A percentile compares a stretch with the other conserved stretches of the same genome.
These are phyloP conservation scores for Daldinia childiae DNA, from an alignment of 495 filamentous ascomycete species.

Conservation along the genomic window DNA sequence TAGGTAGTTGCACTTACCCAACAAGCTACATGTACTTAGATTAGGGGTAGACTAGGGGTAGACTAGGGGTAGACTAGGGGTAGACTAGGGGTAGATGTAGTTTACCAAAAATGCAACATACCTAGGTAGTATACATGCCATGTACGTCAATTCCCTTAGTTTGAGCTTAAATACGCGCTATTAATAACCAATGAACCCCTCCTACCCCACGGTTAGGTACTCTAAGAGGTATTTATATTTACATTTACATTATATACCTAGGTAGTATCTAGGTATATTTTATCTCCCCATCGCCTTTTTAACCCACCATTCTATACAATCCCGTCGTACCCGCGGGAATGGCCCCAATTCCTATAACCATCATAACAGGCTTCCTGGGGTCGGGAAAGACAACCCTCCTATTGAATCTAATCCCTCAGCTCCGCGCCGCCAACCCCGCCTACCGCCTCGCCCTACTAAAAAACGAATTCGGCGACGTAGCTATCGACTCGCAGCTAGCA, in stretches of 20 bases:
- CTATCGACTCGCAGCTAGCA: constrained; percentile 90
- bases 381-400: constrained; percentile 95
- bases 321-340: constrained; percentile 42
- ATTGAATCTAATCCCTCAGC: constrained; percentile 87
- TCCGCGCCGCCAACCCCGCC: constrained; percentile 66
- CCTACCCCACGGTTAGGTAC: background rate
- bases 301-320: background rate
- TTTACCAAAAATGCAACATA: too few species aligned
- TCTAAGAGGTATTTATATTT: too few species aligned
- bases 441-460: constrained; percentile 96
- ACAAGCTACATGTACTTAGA: too few species aligned
- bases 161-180: background rate
- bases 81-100: too few species aligned
- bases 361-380: constrained; percentile 93
- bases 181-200: background rate
- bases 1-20: too few species aligned
- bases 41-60: too few species aligned
- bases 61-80: too few species aligned
- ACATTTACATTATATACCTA: too few species aligned
- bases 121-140: background rate
- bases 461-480: constrained; percentile 97
- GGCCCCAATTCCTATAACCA: constrained; percentile 86
- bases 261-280: background rate
- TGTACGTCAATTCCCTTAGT: background rate
- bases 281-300: background rate